Evolutionary conservation across 257 asterid genomes (phyloP), one percentile per base, ranked within the genome.

Genomic region (Primulina eburnea): DNA sequence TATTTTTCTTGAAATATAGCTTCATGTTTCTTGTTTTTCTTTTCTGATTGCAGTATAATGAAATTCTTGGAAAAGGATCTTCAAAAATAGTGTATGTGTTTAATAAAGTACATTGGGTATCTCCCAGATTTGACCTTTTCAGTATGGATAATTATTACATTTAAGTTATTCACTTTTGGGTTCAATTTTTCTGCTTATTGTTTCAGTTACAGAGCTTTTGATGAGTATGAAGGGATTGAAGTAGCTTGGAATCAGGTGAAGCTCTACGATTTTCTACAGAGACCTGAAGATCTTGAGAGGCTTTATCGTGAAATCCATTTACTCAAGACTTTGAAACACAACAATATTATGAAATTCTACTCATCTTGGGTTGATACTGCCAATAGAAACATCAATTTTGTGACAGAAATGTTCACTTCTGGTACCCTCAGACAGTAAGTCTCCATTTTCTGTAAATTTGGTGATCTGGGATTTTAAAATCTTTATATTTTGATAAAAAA

Each of bases 211-310:
- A 88, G 92, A 76, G 97, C 95, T 64, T 92, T 92, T 81, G 97
- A 92, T 86, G 98, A 90, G 87, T 92, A 88, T 76, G 96, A 92
- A 78, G 97, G 98, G 70, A 90, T 92, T 73, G 98, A 92, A 75
- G 98, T 92, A 35, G 98, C 97, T 16, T 92, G 98, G 97, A 92
- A 92, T 64, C 98, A 92, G 79, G 98, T 90, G 79, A 92, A 92
- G 76, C 92, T 90, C 11, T 78, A 78, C 56, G 95, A 88, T 67
- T 90, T 92, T 71, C 70, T 92, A 72, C 95, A 84, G 73, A 86
- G 91, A 71, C 89, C 97, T n/a, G 96, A 92, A 75, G 95, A 92
- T 81, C 98, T 92, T 63, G 97, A 88, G 86, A 85, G 98, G 83
- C 80, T 90, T 57, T 90, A 90, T 75, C 82, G 92, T 79, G 98